Evolutionary conservation across 176 grass and related monocot species (phyloP), one percentile per base, ranked within the genome.

Genomic region (Cenchrus fungigraminus): DNA sequence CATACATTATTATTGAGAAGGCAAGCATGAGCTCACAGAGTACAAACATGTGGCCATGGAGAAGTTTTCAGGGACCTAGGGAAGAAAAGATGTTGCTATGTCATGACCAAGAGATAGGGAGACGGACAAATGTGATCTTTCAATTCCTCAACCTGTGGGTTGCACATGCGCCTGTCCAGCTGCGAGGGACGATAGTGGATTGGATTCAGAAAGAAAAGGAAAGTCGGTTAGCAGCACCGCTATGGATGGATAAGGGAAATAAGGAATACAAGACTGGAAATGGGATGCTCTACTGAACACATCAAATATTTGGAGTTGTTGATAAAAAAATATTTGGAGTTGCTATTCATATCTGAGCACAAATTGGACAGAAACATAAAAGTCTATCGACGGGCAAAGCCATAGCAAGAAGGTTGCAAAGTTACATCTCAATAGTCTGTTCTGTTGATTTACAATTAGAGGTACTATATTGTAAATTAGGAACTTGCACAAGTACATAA

Each of bases 51-150:
- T 10, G 16, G 25, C 11, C 59, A 28, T 28, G n/a, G n/a, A 28
- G 59, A 68, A 20, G 2, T 20, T 37, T 16, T 66, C 16, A 8
- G 37, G 37, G 66, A 68, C 66, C 66, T 68, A 68, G 15, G 13
- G 44, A 11, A 68, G 16, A 16, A 10, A 68, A 68, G 66, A 44
- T 68, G 42, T n/a, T 70, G 40, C 42, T 46, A 12, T 46, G 67
- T 17, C 40, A 46, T 45, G 67, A 70, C 45, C 66, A 68, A 16
- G 67, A 70, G 40, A 45, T 46, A 22, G 67, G 67, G 67, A 70
- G 42, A 11, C 17, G 0, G 10, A 47, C 43, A 71, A 47, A n/a
- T 47, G 1, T 43, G 1, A 46, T 47, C 19, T 47, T 12, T 25
- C 68, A 71, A 2, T 71, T 71, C 10, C 1, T 47, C 68, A 71